Percentiles rank a stretch among this genome's conserved stretches.
These are phyloP conservation scores for Rubus parviflorus DNA, from an alignment of 306 rosid species.

Conservation along the genomic window DNA sequence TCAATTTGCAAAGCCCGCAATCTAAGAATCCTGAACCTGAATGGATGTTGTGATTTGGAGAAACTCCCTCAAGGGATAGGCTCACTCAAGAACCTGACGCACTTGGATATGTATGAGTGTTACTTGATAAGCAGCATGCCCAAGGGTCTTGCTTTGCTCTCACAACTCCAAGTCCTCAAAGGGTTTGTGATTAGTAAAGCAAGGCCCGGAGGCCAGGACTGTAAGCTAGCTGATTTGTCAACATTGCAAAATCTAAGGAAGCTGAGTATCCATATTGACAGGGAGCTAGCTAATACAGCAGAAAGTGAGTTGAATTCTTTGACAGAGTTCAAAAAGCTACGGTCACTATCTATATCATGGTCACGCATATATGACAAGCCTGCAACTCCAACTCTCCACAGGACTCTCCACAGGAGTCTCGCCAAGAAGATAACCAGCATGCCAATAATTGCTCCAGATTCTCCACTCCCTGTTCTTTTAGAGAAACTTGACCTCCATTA, in stretches of 20 bases:
- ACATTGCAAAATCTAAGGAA: constrained; percentile 4
- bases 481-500: constrained; percentile 24
- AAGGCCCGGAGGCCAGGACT: not conserved
- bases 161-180: constrained; percentile 26
- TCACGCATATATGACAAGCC: not conserved
- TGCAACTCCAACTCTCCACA: not conserved
- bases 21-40: constrained; percentile 31
- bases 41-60: constrained; percentile 23
- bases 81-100: constrained; percentile 27
- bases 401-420: not conserved
- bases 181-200: constrained; percentile 22
- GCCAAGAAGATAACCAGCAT: not conserved
- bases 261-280: constrained; percentile 23
- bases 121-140: constrained; percentile 28
- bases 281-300: not conserved
- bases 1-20: constrained; percentile 20
- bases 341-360: constrained; percentile 25
- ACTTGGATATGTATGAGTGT: constrained; percentile 27
- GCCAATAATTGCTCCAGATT: not conserved
- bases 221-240: constrained; percentile 10
- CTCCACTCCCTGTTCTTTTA: not conserved
- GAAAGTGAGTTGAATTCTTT: not conserved
- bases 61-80: constrained; percentile 25
- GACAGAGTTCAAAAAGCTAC: not conserved
- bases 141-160: constrained; percentile 18